Evolutionary conservation across 2,329 filamentous ascomycete genomes (phyloP).

Genomic region (Arthrobotrys entomopaga): DNA sequence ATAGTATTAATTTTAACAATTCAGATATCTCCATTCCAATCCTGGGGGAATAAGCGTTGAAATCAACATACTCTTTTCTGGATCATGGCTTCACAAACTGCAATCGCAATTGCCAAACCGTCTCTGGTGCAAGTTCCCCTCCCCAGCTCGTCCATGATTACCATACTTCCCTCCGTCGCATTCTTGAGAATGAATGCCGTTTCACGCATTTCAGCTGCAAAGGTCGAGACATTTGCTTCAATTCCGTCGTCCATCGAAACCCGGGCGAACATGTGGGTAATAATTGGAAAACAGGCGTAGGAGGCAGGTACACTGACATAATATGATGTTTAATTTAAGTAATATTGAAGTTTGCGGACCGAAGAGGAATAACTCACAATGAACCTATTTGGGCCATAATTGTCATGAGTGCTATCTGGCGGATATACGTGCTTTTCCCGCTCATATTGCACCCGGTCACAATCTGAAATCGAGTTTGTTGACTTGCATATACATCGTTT

Average conservation of each 20-base stretch:
- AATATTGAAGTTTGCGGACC: background rate
- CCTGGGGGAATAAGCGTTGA: too few relatives aligned
- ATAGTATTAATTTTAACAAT: slow-evolving; percentile 19
- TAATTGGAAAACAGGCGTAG: slow-evolving; percentile 82
- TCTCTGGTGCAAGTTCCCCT: slow-evolving; percentile 89
- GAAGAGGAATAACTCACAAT: slow-evolving; percentile 50
- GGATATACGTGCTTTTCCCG: slow-evolving; percentile 95
- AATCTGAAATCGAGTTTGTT: slow-evolving; percentile 85
- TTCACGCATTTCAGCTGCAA: slow-evolving; percentile 93
- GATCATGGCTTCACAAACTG: slow-evolving; percentile 87
- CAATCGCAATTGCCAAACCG: slow-evolving; percentile 86
- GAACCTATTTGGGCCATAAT: slow-evolving; percentile 85
- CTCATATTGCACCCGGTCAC: slow-evolving; percentile 97
- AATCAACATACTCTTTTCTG: slow-evolving; percentile 67
- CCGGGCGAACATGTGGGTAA: slow-evolving; percentile 85
- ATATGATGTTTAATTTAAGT: background rate
- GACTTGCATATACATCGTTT: slow-evolving; percentile 87
- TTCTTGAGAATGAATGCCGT: slow-evolving; percentile 92
- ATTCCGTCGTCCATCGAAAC: slow-evolving; percentile 87
- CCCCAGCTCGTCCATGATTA: slow-evolving; percentile 90
- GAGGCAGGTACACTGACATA: slow-evolving; percentile 79
- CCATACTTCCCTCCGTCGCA: slow-evolving; percentile 78
- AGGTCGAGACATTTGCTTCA: slow-evolving; percentile 90
- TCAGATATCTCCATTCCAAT: too few relatives aligned
- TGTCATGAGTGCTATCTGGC: slow-evolving; percentile 81